phyloP scores from a whole-genome alignment of 768 basidiomycete species.

The Tricholomella constricta region DNA sequence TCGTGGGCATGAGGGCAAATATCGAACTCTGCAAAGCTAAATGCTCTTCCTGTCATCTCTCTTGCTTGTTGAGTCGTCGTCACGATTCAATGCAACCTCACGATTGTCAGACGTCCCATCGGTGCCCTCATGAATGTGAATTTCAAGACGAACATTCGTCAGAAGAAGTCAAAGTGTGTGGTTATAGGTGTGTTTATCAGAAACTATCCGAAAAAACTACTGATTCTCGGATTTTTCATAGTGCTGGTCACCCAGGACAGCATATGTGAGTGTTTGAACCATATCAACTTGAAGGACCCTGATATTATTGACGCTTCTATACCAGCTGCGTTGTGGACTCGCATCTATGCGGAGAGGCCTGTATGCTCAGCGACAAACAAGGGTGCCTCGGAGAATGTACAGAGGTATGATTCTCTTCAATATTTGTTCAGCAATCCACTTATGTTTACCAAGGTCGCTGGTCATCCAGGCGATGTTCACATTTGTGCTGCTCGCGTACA shows the following conservation, averaged over 20 bases:
- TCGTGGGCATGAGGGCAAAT: constrained; percentile 46
- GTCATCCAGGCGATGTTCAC: constrained; percentile 51
- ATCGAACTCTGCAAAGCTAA: constrained; percentile 51
- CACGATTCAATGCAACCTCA: constrained; percentile 47
- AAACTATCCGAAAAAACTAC: neutral
- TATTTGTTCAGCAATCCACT: neutral
- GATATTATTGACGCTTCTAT: neutral
- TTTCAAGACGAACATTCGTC: constrained; percentile 37
- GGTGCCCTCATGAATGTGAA: constrained; percentile 45
- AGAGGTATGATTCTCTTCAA: constrained; percentile 37
- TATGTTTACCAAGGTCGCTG: constrained; percentile 37
- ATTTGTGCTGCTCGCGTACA: constrained; percentile 55
- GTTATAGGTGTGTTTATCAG: constrained; percentile 42
- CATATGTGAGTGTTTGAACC: neutral
- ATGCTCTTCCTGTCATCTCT: constrained; percentile 50
- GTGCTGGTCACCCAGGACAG: neutral
- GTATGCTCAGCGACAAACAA: constrained; percentile 43
- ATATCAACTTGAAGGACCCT: neutral
- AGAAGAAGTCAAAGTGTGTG: constrained; percentile 38
- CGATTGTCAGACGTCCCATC: constrained; percentile 52
- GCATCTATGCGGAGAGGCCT: constrained; percentile 58
- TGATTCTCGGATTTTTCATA: neutral
- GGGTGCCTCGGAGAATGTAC: constrained; percentile 57
- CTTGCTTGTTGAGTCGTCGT: constrained; percentile 45
- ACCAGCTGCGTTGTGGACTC: constrained; percentile 50